Conservation (phyloP, 1,284 basidiomycete genomes). For the Pyrrhoderma noxium region DNA sequence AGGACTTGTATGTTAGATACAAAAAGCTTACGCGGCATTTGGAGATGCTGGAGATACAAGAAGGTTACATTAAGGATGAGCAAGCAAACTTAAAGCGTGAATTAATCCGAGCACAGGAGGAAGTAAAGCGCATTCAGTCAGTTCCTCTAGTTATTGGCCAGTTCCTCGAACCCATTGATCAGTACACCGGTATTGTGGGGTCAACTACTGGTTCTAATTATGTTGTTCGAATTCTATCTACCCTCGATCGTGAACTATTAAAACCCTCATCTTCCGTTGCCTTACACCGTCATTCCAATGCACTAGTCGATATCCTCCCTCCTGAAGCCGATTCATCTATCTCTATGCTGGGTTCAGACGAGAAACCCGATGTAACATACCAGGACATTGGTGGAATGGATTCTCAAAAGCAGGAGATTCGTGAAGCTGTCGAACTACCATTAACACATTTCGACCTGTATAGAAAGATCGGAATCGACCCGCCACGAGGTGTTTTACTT, state of each 20-base stretch:
- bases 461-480: conserved; percentile 99
- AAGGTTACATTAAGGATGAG: conserved; percentile 99
- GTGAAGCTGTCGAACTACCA: conserved; percentile 98
- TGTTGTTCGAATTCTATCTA: conserved; percentile 95
- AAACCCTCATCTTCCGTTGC: conserved; percentile 98
- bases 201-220: conserved; percentile 98
- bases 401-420: conserved; percentile 97
- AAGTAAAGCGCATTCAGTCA: conserved; percentile 98
- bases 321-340: conserved; percentile 99
- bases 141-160: conserved; percentile 99
- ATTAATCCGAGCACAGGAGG: conserved; percentile 96
- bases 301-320: conserved; percentile 95
- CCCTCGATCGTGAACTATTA: conserved; percentile 93
- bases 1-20: conserved; percentile 93
- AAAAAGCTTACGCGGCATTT: conserved; percentile 90
- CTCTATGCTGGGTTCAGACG: conserved; percentile 86
- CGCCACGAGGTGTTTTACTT: conserved; percentile 87
- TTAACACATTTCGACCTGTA: conserved; percentile 97
- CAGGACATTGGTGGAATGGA: conserved; percentile 96
- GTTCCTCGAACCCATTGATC: conserved; percentile 98
- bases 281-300: conserved; percentile 97
- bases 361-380: conserved; percentile 90
- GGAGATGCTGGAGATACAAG: conserved; percentile 91
- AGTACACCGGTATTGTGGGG: conserved; percentile 95
- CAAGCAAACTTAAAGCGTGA: conserved; percentile 97